Base-by-base conservation (phyloP, 805 yeast genomes). In the Tanozyma kutaoensis region DNA sequence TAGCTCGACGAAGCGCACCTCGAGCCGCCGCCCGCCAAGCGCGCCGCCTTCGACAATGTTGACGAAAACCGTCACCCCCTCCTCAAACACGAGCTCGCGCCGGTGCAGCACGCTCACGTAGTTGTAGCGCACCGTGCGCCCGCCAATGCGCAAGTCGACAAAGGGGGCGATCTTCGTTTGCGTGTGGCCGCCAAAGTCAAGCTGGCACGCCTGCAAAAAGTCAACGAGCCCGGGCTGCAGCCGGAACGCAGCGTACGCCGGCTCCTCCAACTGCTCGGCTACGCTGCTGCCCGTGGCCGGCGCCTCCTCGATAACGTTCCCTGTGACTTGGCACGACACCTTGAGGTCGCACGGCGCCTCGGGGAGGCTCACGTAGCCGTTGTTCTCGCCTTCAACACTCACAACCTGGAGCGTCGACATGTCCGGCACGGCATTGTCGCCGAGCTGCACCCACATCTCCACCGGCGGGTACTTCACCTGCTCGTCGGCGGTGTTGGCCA, bases 381-480 rank as follows among this genome's bases (percentile, higher is more conserved):
- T 52, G 25, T 55, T 51, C 34, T 71, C 76, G 7, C 54, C 54
- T 16, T 64, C 65, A 1, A 62, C 62, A 1, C 66, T 50, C 1
- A 65, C 58, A 2, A 64, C 42, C 20, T 55, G 55, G 29, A 69
- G 36, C 9, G 59, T 45, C 15, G 52, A 61, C 19, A 57, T 33
- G 20, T 52, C 62, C 1, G 59, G 60, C 21, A 34, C 42, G 9
- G 50, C 50, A 11, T 52, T 50, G 12, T 50, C 52, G 29, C 45
- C 52, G 25, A 66, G 43, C 25, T 59, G 66, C 20, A 63, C 47
- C 73, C 76, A 70, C 24, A 72, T 49, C 38, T 72, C 78, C 5
- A 72, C 45, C 1, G 76, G 72, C 20, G 20, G 20, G 10, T 18
- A 18, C 20, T 18, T 18, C 20, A 18, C 20, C 20, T 18, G 20